These are phyloP conservation scores for Pseudognaphalium luteoalbum DNA, from an alignment of 129 eudicot species.

Conservation along the genomic window DNA sequence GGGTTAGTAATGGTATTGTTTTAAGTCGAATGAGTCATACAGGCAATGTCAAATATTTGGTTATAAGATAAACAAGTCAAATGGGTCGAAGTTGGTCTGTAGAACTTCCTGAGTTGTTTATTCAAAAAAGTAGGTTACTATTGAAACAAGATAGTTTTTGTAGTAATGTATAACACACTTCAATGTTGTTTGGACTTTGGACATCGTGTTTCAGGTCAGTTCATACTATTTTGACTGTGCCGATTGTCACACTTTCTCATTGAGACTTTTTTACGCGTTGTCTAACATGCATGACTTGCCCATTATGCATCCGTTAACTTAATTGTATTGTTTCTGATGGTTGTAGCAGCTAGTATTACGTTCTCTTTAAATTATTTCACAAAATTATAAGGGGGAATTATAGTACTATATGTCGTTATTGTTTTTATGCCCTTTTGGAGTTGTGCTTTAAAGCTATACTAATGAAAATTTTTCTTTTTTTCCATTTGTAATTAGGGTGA, in stretches of 20 bases:
- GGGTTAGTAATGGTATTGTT: neutral
- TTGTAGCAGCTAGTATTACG: neutral
- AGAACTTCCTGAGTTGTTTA: neutral
- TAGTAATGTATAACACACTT: neutral
- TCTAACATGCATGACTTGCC: neutral
- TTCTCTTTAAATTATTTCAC: neutral
- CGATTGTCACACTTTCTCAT: no score
- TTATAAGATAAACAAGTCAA: neutral
- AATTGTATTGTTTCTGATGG: constrained; percentile 1
- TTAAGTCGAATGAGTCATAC: neutral
- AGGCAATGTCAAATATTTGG: neutral
- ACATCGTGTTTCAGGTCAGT: no score
- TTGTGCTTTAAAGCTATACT: neutral
- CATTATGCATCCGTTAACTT: neutral
- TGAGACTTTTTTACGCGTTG: no score
- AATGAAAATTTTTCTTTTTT: neutral
- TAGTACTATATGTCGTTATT: neutral
- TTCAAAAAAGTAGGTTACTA: neutral
- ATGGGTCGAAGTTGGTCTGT: neutral
- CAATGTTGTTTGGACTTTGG: no score
- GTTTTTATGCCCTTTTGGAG: neutral
- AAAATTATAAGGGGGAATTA: neutral
- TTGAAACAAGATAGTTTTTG: neutral
- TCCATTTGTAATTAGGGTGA: constrained; percentile 61
- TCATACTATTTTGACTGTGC: no score